Evolutionary conservation across 2,329 filamentous ascomycete species (phyloP).

Genomic region (Fusarium pseudograminearum): DNA sequence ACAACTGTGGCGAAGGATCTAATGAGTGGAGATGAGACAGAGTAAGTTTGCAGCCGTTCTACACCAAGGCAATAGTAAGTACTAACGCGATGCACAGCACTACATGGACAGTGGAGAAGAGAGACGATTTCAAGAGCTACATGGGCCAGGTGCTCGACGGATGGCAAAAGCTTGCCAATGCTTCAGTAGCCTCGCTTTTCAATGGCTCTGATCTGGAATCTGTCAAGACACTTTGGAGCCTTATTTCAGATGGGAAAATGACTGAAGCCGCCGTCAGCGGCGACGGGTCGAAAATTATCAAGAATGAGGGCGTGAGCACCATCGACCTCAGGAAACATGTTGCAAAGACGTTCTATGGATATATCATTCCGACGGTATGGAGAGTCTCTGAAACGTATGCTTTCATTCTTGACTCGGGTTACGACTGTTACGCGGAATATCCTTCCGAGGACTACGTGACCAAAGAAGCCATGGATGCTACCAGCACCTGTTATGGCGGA

Average conservation of each 20-base stretch:
- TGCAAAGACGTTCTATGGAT: background rate
- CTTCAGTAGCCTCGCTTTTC: background rate
- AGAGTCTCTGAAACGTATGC: background rate
- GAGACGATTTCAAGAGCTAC: background rate
- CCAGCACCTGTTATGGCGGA: background rate
- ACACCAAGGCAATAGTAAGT: background rate
- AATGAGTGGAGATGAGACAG: fast-evolving
- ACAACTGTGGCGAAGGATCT: background rate
- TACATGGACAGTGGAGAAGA: background rate
- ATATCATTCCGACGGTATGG: background rate
- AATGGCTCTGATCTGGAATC: background rate
- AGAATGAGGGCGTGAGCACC: too few relatives aligned
- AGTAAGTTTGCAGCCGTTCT: background rate
- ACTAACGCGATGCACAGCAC: background rate
- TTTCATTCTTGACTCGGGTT: background rate
- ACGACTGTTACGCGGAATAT: background rate
- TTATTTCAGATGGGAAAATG: background rate
- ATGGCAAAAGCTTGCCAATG: background rate
- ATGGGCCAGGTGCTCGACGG: background rate
- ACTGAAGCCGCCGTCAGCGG: background rate
- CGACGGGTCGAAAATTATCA: too few relatives aligned
- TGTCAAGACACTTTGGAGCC: background rate
- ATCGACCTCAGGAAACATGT: too few relatives aligned
- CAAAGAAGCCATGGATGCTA: background rate
- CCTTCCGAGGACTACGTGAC: background rate